Base-by-base conservation (phyloP, 1,284 basidiomycete genomes). In the Phenoliferia sp. region DNA sequence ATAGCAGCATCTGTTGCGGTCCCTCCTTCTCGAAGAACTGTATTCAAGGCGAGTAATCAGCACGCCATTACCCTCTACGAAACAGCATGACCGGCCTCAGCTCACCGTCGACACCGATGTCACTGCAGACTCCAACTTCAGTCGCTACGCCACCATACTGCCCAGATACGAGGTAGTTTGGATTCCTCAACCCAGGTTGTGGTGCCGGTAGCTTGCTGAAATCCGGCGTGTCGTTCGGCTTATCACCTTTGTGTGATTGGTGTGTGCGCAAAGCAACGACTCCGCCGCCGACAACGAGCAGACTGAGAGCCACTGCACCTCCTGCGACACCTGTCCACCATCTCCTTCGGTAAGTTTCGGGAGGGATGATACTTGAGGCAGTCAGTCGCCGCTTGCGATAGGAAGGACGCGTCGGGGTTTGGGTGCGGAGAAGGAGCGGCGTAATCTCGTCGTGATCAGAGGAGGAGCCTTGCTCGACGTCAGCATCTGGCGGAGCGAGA, bases 1-100 rank as follows among this genome's bases (percentile, higher is more conserved):
- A 97, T 85, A 0, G 88, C 88, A 1, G 94, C 89, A 75, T 98
- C 95, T 15, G 95, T 86, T 0, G 94, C 94, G 70, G 90, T 94
- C 22, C 94, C 95, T 35, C 92, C 92, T 9, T 87, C 85, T 78
- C 75, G 71, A 26, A 80, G 69, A 1, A 80, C 76, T 72, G 63
- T 3, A 33, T 29, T 44, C 3, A 33, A 48, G 48, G 3, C 52
- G 32, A 3, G 33, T 29, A 28, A 31, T 61, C 16, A 62, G 61
- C 54, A 26, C 22, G 48, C 16, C 9, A 31, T 16, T 35, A 39
- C 39, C 15, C 52, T 54, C 52, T 16, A 19, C 48, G 48, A 52
- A 17, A 28, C 57, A 19, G n/a, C n/a, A n/a, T n/a, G n/a, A n/a
- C n/a, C 32, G 34, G n/a, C 10, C 34, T 1, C 2, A 34, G 55